Evolutionary conservation across 768 basidiomycete species (phyloP).

Genomic region (Clavulina sp.): DNA sequence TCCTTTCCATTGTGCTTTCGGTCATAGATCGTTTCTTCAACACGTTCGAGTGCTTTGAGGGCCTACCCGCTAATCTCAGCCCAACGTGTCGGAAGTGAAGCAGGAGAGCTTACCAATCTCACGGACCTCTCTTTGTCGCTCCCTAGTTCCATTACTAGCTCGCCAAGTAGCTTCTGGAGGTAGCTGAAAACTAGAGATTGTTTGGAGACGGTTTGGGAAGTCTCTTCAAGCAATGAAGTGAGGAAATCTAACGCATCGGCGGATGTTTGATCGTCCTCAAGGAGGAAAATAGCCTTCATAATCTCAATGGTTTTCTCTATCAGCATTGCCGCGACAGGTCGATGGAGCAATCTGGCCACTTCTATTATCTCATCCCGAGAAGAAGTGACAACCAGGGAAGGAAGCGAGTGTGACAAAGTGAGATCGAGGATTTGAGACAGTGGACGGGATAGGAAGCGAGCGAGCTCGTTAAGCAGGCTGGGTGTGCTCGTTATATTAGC

Average conservation of each 20-base stretch:
- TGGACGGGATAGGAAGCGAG: constrained; percentile 45
- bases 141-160: constrained; percentile 63
- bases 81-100: constrained; percentile 15
- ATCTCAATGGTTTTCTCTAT: constrained; percentile 40
- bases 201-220: constrained; percentile 26
- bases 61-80: constrained; percentile 29
- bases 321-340: constrained; percentile 32
- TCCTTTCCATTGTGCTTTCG: neutral
- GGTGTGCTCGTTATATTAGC: constrained; percentile 41
- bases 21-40: constrained; percentile 19
- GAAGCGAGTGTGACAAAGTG: constrained; percentile 48
- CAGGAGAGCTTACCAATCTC: neutral
- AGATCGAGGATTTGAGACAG: constrained; percentile 43
- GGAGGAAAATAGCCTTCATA: constrained; percentile 47
- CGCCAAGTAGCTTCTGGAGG: constrained; percentile 49
- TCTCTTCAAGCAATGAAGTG: constrained; percentile 34
- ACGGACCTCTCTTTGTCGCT: constrained; percentile 27
- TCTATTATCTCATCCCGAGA: constrained; percentile 40
- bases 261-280: constrained; percentile 36
- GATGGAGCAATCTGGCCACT: constrained; percentile 36
- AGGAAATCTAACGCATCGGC: constrained; percentile 46
- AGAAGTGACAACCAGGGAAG: constrained; percentile 45
- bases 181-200: constrained; percentile 41
- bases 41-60: constrained; percentile 30
- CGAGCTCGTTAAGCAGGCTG: constrained; percentile 39